Percentiles rank a stretch among this genome's conserved stretches.
Evolutionary conservation across 192 early-diverging fungal genomes (phyloP).

Genomic region (Lunasporangiospora selenospora): DNA sequence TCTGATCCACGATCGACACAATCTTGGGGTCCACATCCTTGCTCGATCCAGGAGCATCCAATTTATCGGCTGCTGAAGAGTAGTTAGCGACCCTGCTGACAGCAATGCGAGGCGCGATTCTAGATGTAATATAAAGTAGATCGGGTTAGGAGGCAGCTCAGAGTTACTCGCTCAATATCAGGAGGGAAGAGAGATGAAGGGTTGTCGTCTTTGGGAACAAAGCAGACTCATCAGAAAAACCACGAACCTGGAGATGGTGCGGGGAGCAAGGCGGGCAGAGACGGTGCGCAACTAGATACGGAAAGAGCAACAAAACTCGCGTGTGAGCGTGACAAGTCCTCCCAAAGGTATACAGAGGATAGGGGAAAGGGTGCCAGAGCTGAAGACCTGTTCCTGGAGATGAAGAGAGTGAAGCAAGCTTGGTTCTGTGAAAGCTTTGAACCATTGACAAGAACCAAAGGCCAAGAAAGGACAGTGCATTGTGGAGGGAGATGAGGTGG

Average conservation of each 20-base stretch:
- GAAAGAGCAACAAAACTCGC: background rate
- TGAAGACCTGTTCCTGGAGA: too few species aligned
- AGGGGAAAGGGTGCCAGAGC: background rate
- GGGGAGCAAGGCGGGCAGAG: conserved; percentile 34
- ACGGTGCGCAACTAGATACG: conserved; percentile 24
- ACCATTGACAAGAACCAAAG: too few species aligned
- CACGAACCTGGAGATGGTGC: conserved; percentile 29
- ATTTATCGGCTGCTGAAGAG: conserved; percentile 51
- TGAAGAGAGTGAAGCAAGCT: too few species aligned
- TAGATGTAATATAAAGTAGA: too few species aligned
- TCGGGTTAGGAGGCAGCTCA: too few species aligned
- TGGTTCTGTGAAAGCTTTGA: too few species aligned
- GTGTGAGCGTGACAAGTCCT: too few species aligned
- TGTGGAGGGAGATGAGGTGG: too few species aligned
- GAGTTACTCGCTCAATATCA: too few species aligned
- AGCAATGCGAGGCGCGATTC: conserved; percentile 39
- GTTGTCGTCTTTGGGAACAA: background rate
- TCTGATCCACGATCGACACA: conserved; percentile 85
- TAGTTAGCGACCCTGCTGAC: conserved; percentile 46
- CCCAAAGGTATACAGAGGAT: too few species aligned
- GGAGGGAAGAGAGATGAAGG: background rate
- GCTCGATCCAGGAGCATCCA: conserved; percentile 68
- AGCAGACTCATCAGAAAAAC: background rate
- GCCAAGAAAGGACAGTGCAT: too few species aligned
- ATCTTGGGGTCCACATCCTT: conserved; percentile 72